Conservation (phyloP, 169 alveolate species). For the Plasmodium falciparum region DNA sequence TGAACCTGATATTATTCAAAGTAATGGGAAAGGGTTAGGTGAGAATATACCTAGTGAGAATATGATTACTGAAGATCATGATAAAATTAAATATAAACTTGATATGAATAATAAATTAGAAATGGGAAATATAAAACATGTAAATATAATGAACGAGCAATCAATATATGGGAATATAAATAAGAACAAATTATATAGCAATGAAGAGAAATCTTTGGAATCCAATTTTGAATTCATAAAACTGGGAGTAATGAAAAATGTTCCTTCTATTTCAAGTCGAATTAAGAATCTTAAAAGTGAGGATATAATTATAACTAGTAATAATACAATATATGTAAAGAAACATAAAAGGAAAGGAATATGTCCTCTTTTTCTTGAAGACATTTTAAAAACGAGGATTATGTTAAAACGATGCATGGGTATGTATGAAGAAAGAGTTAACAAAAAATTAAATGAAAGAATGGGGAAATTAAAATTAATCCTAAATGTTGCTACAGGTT, state of each 20-base stretch:
- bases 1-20: too few species aligned
- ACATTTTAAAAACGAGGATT: conserved; percentile 76
- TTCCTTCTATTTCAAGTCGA: neutral
- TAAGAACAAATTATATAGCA: neutral
- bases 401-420: conserved; percentile 75
- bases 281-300: conserved; percentile 40
- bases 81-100: neutral
- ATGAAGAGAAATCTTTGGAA: neutral
- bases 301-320: conserved; percentile 77
- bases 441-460: conserved; percentile 46
- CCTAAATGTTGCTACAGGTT: conserved; percentile 78
- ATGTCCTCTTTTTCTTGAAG: conserved; percentile 73
- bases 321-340: conserved; percentile 78
- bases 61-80: neutral
- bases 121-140: too few species aligned
- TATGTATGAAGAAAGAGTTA: conserved; percentile 18
- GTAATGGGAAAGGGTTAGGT: too few species aligned
- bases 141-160: too few species aligned
- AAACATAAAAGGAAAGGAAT: conserved; percentile 78
- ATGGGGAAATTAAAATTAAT: conserved; percentile 76
- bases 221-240: conserved; percentile 27
- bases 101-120: neutral
- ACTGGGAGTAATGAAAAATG: conserved; percentile 30
- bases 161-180: neutral
- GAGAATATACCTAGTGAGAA: neutral